Conservation (phyloP, 768 basidiomycete species). For the Naganishia friedmannii region DNA sequence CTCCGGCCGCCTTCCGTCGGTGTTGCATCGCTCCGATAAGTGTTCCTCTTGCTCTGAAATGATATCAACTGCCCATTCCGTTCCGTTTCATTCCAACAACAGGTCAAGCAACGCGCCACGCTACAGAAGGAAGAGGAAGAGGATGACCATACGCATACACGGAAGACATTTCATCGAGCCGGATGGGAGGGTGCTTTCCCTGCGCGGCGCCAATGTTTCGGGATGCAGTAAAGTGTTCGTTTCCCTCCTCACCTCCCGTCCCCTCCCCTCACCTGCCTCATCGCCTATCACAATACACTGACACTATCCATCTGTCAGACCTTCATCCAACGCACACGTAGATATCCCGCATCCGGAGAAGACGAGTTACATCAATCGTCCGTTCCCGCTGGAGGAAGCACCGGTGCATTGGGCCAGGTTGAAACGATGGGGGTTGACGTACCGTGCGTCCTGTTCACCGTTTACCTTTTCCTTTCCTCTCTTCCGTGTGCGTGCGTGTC, state of each 20-base stretch:
- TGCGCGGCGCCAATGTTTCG: conserved; percentile 82
- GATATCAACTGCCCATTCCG: neutral
- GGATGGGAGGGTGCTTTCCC: conserved; percentile 71
- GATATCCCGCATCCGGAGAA: conserved; percentile 39
- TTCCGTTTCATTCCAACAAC: neutral
- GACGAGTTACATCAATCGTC: conserved; percentile 83
- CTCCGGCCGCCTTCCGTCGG: neutral
- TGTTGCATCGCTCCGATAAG: neutral
- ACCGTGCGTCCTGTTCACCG: conserved; percentile 59
- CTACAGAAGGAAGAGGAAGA: too few relatives aligned
- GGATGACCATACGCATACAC: conserved; percentile 56
- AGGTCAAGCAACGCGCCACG: too few relatives aligned
- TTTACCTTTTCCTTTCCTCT: too few relatives aligned
- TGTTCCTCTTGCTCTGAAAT: neutral
- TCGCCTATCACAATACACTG: neutral
- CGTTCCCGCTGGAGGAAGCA: conserved; percentile 86
- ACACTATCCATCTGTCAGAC: conserved; percentile 2
- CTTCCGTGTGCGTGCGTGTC: neutral
- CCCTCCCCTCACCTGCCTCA: too few relatives aligned
- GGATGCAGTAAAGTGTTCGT: conserved; percentile 78
- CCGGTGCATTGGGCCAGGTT: conserved; percentile 76
- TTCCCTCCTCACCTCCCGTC: conserved; percentile 6
- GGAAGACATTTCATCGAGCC: conserved; percentile 80
- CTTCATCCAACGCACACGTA: conserved; percentile 8
- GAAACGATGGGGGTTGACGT: conserved; percentile 80